Percentiles rank a stretch among this genome's conserved stretches.
Evolutionary conservation across 371 early-diverging fungal genomes (phyloP).

Genomic region (Lichtheimia corymbifera): DNA sequence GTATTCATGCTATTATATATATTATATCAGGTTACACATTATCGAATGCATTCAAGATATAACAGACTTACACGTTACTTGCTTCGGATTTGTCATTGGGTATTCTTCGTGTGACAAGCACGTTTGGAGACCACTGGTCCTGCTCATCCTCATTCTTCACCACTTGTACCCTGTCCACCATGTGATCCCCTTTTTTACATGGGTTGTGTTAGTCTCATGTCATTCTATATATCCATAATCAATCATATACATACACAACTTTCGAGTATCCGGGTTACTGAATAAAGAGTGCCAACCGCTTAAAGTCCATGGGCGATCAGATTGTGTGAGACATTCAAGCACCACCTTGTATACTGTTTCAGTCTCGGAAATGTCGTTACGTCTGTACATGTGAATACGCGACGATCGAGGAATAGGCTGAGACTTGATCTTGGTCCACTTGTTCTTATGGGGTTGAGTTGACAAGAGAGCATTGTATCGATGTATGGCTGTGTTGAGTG

Average conservation of each 20-base stretch:
- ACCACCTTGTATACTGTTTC: constrained; percentile 14
- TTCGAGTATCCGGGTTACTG: constrained; percentile 5
- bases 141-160: constrained; percentile 5
- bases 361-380: background rate
- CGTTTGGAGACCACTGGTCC: constrained; percentile 3
- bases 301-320: constrained; percentile 12
- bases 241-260: constrained; percentile 11
- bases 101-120: constrained; percentile 6
- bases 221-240: background rate
- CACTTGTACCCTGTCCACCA: constrained; percentile 8
- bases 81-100: constrained; percentile 1
- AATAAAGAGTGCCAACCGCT: constrained; percentile 17
- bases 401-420: constrained; percentile 7
- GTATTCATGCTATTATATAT: background rate
- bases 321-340: constrained; percentile 5
- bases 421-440: constrained; percentile 3
- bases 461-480: constrained; percentile 5
- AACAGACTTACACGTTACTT: background rate
- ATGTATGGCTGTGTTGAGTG: constrained; percentile 5
- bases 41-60: background rate
- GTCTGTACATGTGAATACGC: constrained; percentile 5
- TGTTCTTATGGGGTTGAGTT: background rate
- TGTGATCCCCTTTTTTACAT: constrained; percentile 15
- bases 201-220: background rate
- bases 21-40: background rate